These are phyloP conservation scores for Vitis hybrid DNA, from an alignment of 177 flowering plant genomes.

Conservation along the genomic window DNA sequence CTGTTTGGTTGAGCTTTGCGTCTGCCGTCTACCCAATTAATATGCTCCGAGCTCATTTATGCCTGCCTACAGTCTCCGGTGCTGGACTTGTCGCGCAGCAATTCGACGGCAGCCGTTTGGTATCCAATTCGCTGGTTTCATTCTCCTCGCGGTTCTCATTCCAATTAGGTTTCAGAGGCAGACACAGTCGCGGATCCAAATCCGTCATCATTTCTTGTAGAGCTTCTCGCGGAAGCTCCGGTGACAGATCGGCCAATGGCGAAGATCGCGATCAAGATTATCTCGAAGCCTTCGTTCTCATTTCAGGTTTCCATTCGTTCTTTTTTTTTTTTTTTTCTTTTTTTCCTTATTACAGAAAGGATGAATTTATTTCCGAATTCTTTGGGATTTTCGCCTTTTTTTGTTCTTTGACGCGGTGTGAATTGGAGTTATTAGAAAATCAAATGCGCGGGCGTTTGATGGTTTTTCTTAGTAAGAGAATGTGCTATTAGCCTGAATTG, in stretches of 20 bases:
- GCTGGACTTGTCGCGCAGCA: conserved; percentile 14
- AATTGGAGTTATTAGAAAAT: too few relatives aligned
- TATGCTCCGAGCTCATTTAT: conserved; percentile 30
- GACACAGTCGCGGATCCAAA: conserved; percentile 10
- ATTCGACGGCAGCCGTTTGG: conserved; percentile 11
- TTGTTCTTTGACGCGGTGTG: too few relatives aligned
- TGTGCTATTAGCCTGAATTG: too few relatives aligned
- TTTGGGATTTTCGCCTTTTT: not conserved
- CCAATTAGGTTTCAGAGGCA: conserved; percentile 10
- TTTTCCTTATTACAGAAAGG: not conserved
- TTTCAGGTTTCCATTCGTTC: conserved; percentile 35
- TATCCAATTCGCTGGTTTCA: conserved; percentile 12
- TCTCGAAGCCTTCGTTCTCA: conserved; percentile 47
- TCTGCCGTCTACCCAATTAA: not conserved
- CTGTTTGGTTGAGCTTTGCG: not conserved
- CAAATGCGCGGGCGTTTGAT: too few relatives aligned
- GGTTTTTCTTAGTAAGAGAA: too few relatives aligned
- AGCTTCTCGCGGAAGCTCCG: conserved; percentile 27
- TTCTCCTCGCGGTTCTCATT: conserved; percentile 12
- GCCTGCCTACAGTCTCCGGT: conserved; percentile 17
- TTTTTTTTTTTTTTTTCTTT: not conserved
- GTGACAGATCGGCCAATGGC: conserved; percentile 20
- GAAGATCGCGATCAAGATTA: conserved; percentile 31
- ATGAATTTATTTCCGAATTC: too few relatives aligned
- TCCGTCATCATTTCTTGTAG: conserved; percentile 31